A percentile compares a stretch with the other conserved stretches of the same genome.
These are phyloP conservation scores for Taphrina confusa DNA, from an alignment of 1,139 yeast species.

Conservation along the genomic window DNA sequence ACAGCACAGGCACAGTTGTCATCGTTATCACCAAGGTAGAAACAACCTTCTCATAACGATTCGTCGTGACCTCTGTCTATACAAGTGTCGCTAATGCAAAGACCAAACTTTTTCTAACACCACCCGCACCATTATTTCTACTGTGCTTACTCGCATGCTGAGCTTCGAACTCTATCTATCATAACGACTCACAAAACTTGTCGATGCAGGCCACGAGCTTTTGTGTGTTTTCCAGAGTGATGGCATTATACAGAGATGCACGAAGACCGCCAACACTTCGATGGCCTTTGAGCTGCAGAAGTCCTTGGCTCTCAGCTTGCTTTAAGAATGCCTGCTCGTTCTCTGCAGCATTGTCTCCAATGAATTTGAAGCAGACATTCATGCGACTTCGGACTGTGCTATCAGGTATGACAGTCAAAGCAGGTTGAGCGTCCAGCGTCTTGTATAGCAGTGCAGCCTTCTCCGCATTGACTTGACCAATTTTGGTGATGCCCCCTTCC, in stretches of 20 bases:
- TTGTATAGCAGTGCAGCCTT: constrained; percentile 66
- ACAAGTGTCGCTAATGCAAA: too few relatives aligned
- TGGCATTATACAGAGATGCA: constrained; percentile 89
- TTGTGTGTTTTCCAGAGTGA: constrained; percentile 64
- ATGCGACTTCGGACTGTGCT: constrained; percentile 70
- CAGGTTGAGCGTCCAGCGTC: constrained; percentile 65
- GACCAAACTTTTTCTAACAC: too few relatives aligned
- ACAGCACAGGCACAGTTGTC: too few relatives aligned
- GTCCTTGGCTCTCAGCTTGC: constrained; percentile 58
- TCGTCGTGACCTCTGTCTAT: too few relatives aligned
- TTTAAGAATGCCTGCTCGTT: constrained; percentile 65
- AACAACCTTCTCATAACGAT: too few relatives aligned
- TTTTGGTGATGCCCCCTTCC: constrained; percentile 62
- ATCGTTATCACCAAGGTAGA: too few relatives aligned
- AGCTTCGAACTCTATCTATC: not conserved
- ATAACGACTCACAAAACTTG: constrained; percentile 56
- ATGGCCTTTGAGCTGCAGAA: constrained; percentile 89
- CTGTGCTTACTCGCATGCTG: too few relatives aligned
- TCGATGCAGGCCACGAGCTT: constrained; percentile 60
- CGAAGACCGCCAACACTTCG: constrained; percentile 97
- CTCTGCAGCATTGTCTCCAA: constrained; percentile 52
- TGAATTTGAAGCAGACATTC: constrained; percentile 87
- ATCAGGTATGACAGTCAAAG: constrained; percentile 61
- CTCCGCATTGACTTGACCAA: constrained; percentile 58
- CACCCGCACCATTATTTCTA: too few relatives aligned